phyloP scores from a whole-genome alignment of 2,329 filamentous ascomycete species.

The Mariannaea elegans region DNA sequence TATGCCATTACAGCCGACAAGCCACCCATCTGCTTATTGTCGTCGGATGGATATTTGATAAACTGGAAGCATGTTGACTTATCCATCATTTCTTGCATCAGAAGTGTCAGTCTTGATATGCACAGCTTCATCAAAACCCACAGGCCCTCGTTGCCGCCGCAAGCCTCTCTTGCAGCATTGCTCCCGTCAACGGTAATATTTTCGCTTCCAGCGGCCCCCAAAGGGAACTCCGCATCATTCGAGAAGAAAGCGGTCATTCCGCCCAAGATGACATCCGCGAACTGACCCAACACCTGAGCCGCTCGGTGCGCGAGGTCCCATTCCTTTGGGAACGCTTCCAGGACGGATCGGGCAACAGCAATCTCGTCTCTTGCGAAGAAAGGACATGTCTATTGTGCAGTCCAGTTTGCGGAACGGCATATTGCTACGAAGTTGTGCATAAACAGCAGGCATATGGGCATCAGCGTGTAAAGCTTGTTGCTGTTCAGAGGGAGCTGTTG shows the following conservation, averaged over 20 bases:
- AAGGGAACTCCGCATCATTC: neutral
- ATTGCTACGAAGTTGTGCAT: slow-evolving; percentile 32
- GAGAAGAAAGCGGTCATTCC: slow-evolving; percentile 4
- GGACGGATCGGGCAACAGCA: slow-evolving; percentile 38
- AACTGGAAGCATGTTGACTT: slow-evolving; percentile 32
- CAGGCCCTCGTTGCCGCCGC: slow-evolving; percentile 1
- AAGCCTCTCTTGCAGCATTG: neutral
- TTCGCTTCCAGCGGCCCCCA: neutral
- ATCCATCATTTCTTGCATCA: slow-evolving; percentile 42
- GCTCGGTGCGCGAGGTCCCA: slow-evolving; percentile 44
- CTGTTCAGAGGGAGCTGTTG: slow-evolving; percentile 51
- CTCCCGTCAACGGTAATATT: neutral
- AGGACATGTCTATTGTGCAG: slow-evolving; percentile 18
- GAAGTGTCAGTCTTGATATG: slow-evolving; percentile 12
- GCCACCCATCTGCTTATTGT: neutral
- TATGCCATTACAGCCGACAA: neutral
- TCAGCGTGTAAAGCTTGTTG: slow-evolving; percentile 48
- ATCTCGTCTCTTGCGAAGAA: slow-evolving; percentile 44
- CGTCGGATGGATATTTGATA: neutral
- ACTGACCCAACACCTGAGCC: slow-evolving; percentile 41
- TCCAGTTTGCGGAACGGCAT: slow-evolving; percentile 2
- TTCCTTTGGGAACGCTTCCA: slow-evolving; percentile 45
- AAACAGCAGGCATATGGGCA: slow-evolving; percentile 46
- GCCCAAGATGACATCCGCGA: slow-evolving; percentile 17
- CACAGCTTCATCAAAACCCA: slow-evolving; percentile 6